Evolutionary conservation across 495 filamentous ascomycete species (phyloP).

Genomic region (Hyaloscypha variabilis): DNA sequence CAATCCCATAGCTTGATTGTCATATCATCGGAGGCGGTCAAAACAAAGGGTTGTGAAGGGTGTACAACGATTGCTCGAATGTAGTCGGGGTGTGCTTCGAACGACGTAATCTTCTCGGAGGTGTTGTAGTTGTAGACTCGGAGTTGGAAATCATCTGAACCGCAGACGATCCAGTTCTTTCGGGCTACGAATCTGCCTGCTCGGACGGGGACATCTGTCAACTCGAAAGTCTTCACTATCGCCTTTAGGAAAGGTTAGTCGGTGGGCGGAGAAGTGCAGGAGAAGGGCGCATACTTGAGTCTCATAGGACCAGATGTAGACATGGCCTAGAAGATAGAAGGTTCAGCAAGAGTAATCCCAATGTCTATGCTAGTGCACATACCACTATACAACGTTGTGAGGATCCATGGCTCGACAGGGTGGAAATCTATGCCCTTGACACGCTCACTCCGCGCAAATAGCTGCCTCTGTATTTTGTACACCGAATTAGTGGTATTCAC

Average conservation of each 20-base stretch:
- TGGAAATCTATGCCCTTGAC: conserved; percentile 99
- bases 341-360: conserved; percentile 26
- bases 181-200: conserved; percentile 95
- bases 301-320: conserved; percentile 99
- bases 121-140: conserved; percentile 99
- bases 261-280: neutral
- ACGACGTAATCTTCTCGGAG: conserved; percentile 96
- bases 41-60: conserved; percentile 91
- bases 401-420: conserved; percentile 94
- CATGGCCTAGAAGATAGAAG: conserved; percentile 66
- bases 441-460: conserved; percentile 83
- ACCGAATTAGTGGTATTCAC: conserved; percentile 26
- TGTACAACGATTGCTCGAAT: conserved; percentile 98
- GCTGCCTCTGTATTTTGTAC: conserved; percentile 64
- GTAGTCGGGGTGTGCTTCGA: conserved; percentile 98
- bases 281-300: conserved; percentile 64
- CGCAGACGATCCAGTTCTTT: conserved; percentile 99
- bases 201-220: conserved; percentile 97
- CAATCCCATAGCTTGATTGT: conserved; percentile 99
- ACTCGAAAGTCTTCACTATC: conserved; percentile 98
- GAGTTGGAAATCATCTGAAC: conserved; percentile 97
- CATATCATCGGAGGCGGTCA: conserved; percentile 99
- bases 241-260: conserved; percentile 52
- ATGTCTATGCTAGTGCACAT: conserved; percentile 35
- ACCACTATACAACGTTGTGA: conserved; percentile 96